phyloP scores from a whole-genome alignment of 495 filamentous ascomycete genomes.

The Talaromyces liani region DNA sequence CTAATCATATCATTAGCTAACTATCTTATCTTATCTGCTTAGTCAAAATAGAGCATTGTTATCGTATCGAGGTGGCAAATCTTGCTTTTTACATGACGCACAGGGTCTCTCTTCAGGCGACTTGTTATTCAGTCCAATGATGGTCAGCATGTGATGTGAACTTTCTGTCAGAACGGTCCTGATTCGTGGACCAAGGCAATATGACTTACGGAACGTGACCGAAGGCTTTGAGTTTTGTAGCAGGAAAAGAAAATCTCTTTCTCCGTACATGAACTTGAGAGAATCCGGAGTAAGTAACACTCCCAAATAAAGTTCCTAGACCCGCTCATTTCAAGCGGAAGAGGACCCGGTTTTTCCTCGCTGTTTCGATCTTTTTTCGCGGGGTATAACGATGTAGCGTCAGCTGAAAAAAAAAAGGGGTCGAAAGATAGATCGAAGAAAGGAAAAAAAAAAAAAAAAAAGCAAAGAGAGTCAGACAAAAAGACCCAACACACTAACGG shows the following conservation, averaged over 20 bases:
- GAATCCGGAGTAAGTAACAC: background rate
- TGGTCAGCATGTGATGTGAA: background rate
- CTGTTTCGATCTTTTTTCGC: background rate
- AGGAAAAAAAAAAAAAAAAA: background rate
- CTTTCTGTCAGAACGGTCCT: background rate
- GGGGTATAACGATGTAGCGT: background rate
- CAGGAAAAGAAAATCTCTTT: background rate
- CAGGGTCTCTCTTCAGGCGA: background rate
- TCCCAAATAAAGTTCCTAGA: background rate
- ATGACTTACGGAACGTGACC: background rate
- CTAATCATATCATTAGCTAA: background rate
- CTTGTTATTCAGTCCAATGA: background rate
- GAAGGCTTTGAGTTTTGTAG: background rate
- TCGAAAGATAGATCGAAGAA: background rate
- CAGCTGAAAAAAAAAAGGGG: background rate
- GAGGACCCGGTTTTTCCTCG: conserved; percentile 7
- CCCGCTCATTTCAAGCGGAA: background rate
- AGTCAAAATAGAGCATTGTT: background rate
- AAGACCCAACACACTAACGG: background rate
- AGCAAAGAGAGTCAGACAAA: background rate
- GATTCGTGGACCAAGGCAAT: conserved; percentile 1
- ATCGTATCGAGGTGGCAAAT: background rate
- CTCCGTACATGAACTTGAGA: background rate
- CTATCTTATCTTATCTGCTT: background rate
- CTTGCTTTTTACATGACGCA: background rate